Evolutionary conservation across 2,329 filamentous ascomycete species (phyloP).

Genomic region (Niveomyces coronatus): DNA sequence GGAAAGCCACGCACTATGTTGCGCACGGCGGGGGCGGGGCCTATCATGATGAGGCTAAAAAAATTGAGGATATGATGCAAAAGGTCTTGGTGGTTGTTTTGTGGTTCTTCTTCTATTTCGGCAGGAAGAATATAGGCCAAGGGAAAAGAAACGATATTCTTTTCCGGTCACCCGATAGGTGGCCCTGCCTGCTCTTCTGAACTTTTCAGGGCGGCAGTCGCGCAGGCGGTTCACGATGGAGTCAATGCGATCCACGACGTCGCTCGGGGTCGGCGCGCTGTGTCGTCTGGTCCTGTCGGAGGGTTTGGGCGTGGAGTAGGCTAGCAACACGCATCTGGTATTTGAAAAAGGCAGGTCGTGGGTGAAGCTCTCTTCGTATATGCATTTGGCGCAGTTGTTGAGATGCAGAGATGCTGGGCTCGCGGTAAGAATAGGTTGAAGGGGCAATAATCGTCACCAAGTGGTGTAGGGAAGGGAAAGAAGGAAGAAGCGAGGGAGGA

Average conservation of each 20-base stretch:
- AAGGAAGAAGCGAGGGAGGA: too few relatives aligned
- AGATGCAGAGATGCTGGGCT: too few relatives aligned
- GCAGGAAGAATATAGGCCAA: too few relatives aligned
- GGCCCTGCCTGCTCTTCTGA: neutral
- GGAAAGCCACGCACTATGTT: conserved; percentile 48
- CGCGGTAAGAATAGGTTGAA: too few relatives aligned
- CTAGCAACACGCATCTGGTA: conserved; percentile 48
- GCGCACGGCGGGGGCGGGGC: conserved; percentile 37
- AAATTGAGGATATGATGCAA: too few relatives aligned
- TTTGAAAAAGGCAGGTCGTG: conserved; percentile 38
- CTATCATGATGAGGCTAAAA: conserved; percentile 39
- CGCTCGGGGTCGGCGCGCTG: conserved; percentile 48
- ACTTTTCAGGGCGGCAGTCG: conserved; percentile 8
- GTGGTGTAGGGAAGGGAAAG: too few relatives aligned
- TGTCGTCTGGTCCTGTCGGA: conserved; percentile 39
- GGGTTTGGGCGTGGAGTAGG: conserved; percentile 31
- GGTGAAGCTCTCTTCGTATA: conserved; percentile 37
- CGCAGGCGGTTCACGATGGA: conserved; percentile 11
- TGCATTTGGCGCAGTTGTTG: conserved; percentile 39
- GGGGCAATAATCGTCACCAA: too few relatives aligned
- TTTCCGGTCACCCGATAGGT: neutral
- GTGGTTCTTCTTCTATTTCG: too few relatives aligned
- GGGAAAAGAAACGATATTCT: conserved; percentile 2
- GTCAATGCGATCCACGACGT: conserved; percentile 42
- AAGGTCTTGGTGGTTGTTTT: too few relatives aligned